phyloP scores from a whole-genome alignment of 2,329 filamentous ascomycete genomes.

The Didymellaceae sp. region DNA sequence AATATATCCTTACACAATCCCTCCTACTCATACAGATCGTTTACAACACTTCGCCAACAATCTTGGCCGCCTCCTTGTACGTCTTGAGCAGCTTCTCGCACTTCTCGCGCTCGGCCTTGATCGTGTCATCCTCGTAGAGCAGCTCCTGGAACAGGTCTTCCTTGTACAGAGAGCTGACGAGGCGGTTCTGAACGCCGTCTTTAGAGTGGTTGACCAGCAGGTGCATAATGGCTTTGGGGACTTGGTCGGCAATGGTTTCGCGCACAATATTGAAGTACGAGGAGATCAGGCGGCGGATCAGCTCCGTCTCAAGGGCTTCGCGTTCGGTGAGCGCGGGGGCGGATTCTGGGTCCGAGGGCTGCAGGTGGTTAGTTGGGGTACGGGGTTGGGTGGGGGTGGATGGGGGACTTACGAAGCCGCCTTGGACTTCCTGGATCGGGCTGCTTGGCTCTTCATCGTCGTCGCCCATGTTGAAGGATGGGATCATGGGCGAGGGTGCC shows the following conservation, averaged over 20 bases:
- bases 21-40: too few relatives aligned
- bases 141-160: constrained; percentile 90
- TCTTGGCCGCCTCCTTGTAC: constrained; percentile 97
- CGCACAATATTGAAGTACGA: constrained; percentile 99
- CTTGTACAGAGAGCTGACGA: constrained; percentile 95
- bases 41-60: constrained; percentile 84
- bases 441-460: constrained; percentile 52
- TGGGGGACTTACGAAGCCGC: constrained; percentile 65
- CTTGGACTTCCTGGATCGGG: constrained; percentile 51
- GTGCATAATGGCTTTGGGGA: constrained; percentile 99
- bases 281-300: constrained; percentile 94
- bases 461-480: constrained; percentile 24
- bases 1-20: constrained; percentile 28
- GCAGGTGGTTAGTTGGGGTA: constrained; percentile 27
- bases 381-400: constrained; percentile 18
- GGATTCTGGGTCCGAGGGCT: constrained; percentile 56
- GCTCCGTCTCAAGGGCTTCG: constrained; percentile 95
- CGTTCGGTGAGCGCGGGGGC: constrained; percentile 93
- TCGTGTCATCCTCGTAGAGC: constrained; percentile 94
- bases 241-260: constrained; percentile 97
- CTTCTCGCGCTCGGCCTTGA: constrained; percentile 98
- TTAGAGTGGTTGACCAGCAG: constrained; percentile 98
- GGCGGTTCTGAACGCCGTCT: constrained; percentile 94
- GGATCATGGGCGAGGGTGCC: constrained; percentile 48
- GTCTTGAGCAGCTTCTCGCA: constrained; percentile 95